Percentiles rank a stretch among this genome's conserved stretches.
These are phyloP conservation scores for Linnemannia zychae DNA, from an alignment of 192 early-diverging fungal genomes.

Conservation along the genomic window DNA sequence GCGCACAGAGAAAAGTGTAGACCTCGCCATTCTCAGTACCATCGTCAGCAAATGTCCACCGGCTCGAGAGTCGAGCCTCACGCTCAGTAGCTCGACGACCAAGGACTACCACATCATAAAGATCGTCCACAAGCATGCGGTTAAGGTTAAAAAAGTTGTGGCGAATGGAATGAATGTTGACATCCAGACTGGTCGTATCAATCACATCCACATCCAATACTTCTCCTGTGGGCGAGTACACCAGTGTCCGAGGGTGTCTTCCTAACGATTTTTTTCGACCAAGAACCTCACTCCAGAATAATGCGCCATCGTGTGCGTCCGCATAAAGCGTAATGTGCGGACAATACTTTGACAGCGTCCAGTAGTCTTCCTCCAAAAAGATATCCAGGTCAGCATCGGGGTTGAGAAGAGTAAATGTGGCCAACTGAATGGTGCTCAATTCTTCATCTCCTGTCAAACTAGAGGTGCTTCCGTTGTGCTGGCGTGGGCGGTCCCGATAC, in stretches of 20 bases:
- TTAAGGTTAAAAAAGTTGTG: constrained; percentile 61
- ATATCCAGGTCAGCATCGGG: constrained; percentile 46
- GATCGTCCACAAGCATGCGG: constrained; percentile 57
- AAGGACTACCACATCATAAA: constrained; percentile 55
- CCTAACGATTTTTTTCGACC: constrained; percentile 32
- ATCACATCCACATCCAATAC: constrained; percentile 57
- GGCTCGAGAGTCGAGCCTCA: constrained; percentile 40
- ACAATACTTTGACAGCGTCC: constrained; percentile 51
- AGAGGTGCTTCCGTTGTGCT: background rate
- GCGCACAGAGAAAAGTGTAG: constrained; percentile 58
- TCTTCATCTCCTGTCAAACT: constrained; percentile 13
- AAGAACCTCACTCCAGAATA: constrained; percentile 48
- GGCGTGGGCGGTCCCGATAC: constrained; percentile 18
- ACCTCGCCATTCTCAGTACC: constrained; percentile 48
- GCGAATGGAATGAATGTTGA: constrained; percentile 59
- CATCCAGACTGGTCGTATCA: constrained; percentile 58
- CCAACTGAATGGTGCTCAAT: constrained; percentile 30
- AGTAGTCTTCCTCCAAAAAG: constrained; percentile 53
- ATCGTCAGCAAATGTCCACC: constrained; percentile 47
- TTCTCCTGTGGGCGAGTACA: constrained; percentile 35
- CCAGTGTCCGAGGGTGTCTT: constrained; percentile 39
- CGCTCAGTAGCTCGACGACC: constrained; percentile 51
- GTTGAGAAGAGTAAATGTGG: constrained; percentile 54
- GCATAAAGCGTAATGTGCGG: constrained; percentile 55
- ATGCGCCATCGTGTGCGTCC: constrained; percentile 50